Base-by-base conservation (phyloP, 345 rosid genomes). In the Gossypium stocksii region DNA sequence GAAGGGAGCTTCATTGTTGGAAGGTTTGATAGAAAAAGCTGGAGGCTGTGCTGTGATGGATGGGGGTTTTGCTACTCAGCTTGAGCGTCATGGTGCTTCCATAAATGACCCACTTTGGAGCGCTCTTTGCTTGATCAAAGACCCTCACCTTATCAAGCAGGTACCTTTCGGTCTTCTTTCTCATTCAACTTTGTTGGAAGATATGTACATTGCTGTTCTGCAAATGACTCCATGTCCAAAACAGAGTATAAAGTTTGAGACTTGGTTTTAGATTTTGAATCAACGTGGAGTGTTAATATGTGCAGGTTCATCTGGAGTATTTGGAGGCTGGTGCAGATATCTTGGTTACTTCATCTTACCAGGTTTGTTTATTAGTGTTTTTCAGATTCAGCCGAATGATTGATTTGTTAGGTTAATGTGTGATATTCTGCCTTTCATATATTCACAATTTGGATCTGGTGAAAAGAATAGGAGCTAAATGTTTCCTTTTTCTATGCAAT, bases 31-130 rank as follows among this genome's bases (percentile, higher is more conserved):
- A 6, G 71, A 83, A 76, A 88, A 82, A 57, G 87, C 94, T 38
- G 94, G 98, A 7, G 98, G 98, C 9, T 94, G 97, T 74, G 97
- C 92, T 23, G 97, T 94, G 64, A 75, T 94, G 61, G 98, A 91
- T 85, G 97, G 98, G 22, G 98, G 98, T 29, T 90, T 94, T 69
- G 97, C 98, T 9, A 91, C 97, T 11, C 98, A 92, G 88, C 93
- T 94, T 4, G 98, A 94, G 83, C 82, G 16, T 19, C 97, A 90
- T 43, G 97, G 98, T 25, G 97, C 97, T 53, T 77, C 86, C 78
- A 91, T 94, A 60, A 90, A 89, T 74, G 97, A 94, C 82, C 91
- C 97, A 73, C 84, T 94, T 48, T 94, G 98, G 97, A 91, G 98
- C 81, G 97, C 98, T 23, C 85, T 94, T 27, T 90, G 89, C 79